Base-by-base conservation (phyloP, 129 eudicot species). In the Erigeron canadensis region DNA sequence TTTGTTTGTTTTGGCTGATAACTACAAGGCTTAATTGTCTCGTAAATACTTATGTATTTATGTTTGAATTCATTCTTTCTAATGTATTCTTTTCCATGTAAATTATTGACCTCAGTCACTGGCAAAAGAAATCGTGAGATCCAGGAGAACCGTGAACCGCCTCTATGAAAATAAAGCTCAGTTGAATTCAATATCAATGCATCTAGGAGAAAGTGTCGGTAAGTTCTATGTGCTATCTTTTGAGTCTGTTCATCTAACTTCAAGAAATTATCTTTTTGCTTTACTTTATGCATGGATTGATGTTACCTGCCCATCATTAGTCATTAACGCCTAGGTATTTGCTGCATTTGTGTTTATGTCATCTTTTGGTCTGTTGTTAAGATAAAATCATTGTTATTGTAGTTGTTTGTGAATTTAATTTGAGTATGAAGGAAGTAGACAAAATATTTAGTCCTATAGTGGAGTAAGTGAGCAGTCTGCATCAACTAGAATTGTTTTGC, bases 201-300 rank as follows among this genome's bases (percentile, higher is more conserved):
- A 94, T 87, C 90, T 94, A 28, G 98, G 98, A 47, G 98, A 94
- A 85, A 94, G 98, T 72, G 98, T 94, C 76, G 98, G 98, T 94
- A 94, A 7, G 79, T 15, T 55, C 53, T 10, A 9, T 21, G 5
- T 40, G 34, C 11, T 22, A 16, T 61, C 58, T 44, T 16, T 45
- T 62, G 22, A 44, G 56, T 79, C 7, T 56, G 11, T 34, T 41
- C 10, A 1, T 34, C 21, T 15, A 61, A 15, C 66, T 8, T 7
- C 9, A 23, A 61, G 21, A 38, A 37, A 37, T 10, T 15, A 50
- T 37, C 74, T 69, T 16, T 12, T 48, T 22, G 63, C 10, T 22
- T 18, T 19, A 42, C 15, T 57, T 41, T 41, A 70, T 70, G 40
- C 18, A 45, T 12, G 38, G 75, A 55, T 54, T 41, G 38, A 39